Evolutionary conservation across 176 grass and related monocot species (phyloP), one percentile per base, ranked within the genome.

Genomic region (Bromus sterilis): DNA sequence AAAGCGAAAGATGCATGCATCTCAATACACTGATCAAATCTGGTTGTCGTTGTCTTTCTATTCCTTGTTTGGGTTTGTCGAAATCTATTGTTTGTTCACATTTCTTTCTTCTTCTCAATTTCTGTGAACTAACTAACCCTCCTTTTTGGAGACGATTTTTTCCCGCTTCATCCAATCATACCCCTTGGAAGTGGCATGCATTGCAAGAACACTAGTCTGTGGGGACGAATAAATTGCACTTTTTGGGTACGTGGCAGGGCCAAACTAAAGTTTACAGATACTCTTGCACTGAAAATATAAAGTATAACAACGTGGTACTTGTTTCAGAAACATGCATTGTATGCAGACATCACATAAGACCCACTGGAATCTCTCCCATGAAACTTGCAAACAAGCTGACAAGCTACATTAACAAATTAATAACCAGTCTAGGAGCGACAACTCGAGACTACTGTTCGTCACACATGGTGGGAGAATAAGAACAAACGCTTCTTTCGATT

Each of bases 1-100:
- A 86, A 77, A 78, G 83, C 34, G 44, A 86, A 78, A 82, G 87
- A 80, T 86, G 43, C 72, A 78, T 78, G 78, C 78, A 86, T 81
- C 74, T 63, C 64, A 71, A 78, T 36, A 67, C 51, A 15, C 11
- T 46, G 26, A 83, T 40, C 79, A 74, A 82, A 63, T 71, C 73
- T 41, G 4, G 69, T 11, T 49, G 41, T 80, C 82, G 48, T 78
- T 72, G 34, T 81, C 72, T 15, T 24, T n/a, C 0, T 62, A 37
- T 80, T 40, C 20, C 25, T 71, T 31, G 3, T 46, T 71, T 59
- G 12, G 12, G 39, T 13, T 4, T 43, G 37, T 41, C 12, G 36
- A 67, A 67, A 23, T 14, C 21, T 40, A 68, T 69, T 10, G 25
- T 67, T n/a, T 33, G 28, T 6, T 37, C 42, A 44, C 36, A 13